Evolutionary conservation across 805 yeast genomes (phyloP), one percentile per base, ranked within the genome.

Genomic region (Pichia exigua): DNA sequence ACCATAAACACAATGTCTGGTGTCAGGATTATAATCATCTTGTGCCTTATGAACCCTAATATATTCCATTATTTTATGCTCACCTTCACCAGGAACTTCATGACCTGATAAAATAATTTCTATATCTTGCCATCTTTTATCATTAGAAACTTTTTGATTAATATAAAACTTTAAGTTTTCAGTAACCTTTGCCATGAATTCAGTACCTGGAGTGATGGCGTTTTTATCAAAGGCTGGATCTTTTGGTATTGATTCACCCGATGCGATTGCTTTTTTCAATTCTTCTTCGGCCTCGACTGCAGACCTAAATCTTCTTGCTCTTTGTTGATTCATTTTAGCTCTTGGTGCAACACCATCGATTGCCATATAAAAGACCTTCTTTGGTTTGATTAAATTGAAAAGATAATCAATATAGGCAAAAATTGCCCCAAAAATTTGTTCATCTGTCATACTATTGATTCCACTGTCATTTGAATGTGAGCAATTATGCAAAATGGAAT

Each of bases 291-390:
- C 97, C 63, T 92, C 98, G 61, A 82, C 77, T 1, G 97, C 98
- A 30, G 96, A 83, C 68, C 97, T 77, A 68, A 92, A 92, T 71
- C 99, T 82, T 75, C 99, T 83, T 0, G 97, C 82, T 70, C 99
- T 81, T 69, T 92, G 99, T 69, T 92, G 98, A 66, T 92, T 92
- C 97, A 92, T 91, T 65, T 92, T 92, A 12, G 99, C 99, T 66
- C 99, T 76, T 42, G 99, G 99, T 0, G 99, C 99, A 48, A 92
- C 98, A 65, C 99, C 99, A 71, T 92, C 99, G 61, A 92, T 87
- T 3, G 99, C 98, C 96, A 92, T 90, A 65, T 85, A 91, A 60
- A 92, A 87, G 15, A 85, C 80, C 64, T 88, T 78, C 61, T 86
- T 76, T 10, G 99, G 99, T 65, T 83, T 82, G 58, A 94, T 90